These are phyloP conservation scores for Ogataea zsoltii DNA, from an alignment of 805 yeast species.

Conservation along the genomic window DNA sequence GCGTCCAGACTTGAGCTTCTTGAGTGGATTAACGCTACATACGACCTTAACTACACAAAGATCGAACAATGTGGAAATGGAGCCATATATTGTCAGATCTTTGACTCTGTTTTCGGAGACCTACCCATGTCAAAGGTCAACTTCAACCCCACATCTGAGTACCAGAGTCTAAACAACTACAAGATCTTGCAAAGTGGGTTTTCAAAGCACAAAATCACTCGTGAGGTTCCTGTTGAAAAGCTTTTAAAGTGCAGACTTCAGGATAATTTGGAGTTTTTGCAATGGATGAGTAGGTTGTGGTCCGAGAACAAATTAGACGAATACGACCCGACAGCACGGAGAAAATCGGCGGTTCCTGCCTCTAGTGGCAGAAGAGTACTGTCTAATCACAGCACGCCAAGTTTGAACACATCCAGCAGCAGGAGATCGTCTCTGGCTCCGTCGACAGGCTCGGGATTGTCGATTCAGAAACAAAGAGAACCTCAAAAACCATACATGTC, in stretches of 20 bases:
- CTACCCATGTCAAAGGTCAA: conserved; percentile 79
- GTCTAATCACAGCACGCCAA: conserved; percentile 13
- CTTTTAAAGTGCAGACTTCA: conserved; percentile 87
- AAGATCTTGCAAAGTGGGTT: conserved; percentile 86
- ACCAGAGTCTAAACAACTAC: conserved; percentile 77
- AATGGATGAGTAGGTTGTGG: conserved; percentile 90
- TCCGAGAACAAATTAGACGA: conserved; percentile 66
- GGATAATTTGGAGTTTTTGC: conserved; percentile 91
- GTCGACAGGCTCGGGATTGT: neutral
- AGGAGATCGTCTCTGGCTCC: conserved; percentile 25
- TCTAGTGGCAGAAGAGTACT: conserved; percentile 18
- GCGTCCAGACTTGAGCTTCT: conserved; percentile 84
- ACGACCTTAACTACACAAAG: conserved; percentile 65
- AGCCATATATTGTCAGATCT: conserved; percentile 89
- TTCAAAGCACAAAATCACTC: conserved; percentile 64
- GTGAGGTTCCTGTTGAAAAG: conserved; percentile 76
- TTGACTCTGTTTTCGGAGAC: conserved; percentile 83
- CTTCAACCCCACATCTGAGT: conserved; percentile 68
- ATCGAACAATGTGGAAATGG: conserved; percentile 96
- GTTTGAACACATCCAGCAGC: conserved; percentile 18
- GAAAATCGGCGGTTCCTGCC: conserved; percentile 35
- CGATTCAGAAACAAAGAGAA: conserved; percentile 16
- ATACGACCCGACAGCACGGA: conserved; percentile 69
- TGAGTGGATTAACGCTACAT: conserved; percentile 77
- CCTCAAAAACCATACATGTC: conserved; percentile 8